Evolutionary conservation across 2,329 filamentous ascomycete genomes (phyloP), one percentile per base, ranked within the genome.

Genomic region (Talaromyces sp.): DNA sequence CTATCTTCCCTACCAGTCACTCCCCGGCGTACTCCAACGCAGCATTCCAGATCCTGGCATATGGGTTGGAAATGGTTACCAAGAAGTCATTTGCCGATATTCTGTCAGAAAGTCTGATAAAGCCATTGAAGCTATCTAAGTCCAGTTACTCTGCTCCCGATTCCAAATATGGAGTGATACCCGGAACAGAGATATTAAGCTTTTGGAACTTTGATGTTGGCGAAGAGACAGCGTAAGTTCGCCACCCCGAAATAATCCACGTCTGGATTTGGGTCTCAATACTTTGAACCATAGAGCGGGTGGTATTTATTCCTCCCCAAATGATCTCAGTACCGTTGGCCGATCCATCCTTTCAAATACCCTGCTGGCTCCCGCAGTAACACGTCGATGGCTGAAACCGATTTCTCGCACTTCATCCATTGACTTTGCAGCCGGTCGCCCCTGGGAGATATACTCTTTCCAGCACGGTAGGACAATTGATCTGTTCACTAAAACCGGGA

Each of bases 351-450:
- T 80, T 17, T 61, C 62, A 9, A 73, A 70, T 16, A 68, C 67
- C 0, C 62, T 79, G 1, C 59, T 80, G 0, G 54, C 69, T 0
- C 58, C 67, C 0, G 55, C 64, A 2, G 57, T 67, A 13, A 79
- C 77, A 0, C 68, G 73, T n/a, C 67, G 75, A 30, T 80, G 77
- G 77, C 64, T 80, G 17, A 77, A 77, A 46, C 77, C 78, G 0
- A 57, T 61, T 0, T 60, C 68, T 3, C 65, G 74, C 20, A 75
- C 72, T 0, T 68, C 75, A 4, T 73, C 75, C 29, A 58, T 74
- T 1, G 54, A 62, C 35, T 69, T 72, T 10, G 69, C 70, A 1
- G 65, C 78, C 1, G 74, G 76, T 6, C 70, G 71, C 24, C 78
- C 78, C 1, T 80, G 77, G 77, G 77, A 77, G 13, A 70, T 79